These are phyloP conservation scores for Candida loeiensis DNA, from an alignment of 805 yeast species.

Conservation along the genomic window DNA sequence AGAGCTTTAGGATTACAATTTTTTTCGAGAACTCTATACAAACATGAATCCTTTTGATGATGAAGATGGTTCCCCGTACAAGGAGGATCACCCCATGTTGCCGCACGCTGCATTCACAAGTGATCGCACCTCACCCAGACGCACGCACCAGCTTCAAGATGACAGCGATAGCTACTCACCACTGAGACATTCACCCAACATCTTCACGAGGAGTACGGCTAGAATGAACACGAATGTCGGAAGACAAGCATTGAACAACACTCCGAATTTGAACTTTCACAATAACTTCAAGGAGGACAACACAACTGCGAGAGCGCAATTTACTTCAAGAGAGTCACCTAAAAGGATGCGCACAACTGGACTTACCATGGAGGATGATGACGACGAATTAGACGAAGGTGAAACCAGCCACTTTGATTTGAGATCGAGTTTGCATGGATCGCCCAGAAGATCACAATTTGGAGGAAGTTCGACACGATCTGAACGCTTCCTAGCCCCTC, in stretches of 20 bases:
- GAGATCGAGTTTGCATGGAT: conserved; percentile 24
- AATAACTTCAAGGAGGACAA: conserved; percentile 1
- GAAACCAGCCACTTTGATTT: conserved; percentile 18
- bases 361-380: conserved; percentile 44
- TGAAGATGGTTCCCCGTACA: conserved; percentile 30
- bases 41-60: conserved; percentile 30
- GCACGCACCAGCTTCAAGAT: conserved; percentile 25
- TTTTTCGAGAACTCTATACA: not conserved
- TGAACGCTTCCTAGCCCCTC: conserved; percentile 55
- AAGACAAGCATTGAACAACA: conserved; percentile 18
- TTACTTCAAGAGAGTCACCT: conserved; percentile 71
- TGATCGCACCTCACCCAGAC: conserved; percentile 36
- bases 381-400: conserved; percentile 24
- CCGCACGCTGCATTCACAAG: conserved; percentile 41
- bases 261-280: conserved; percentile 26
- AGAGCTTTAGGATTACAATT: not conserved
- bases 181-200: conserved; percentile 42
- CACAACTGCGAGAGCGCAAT: conserved; percentile 48
- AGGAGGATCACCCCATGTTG: conserved; percentile 29
- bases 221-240: conserved; percentile 17
- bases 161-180: conserved; percentile 22
- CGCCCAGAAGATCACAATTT: conserved; percentile 33
- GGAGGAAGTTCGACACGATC: conserved; percentile 36
- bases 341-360: conserved; percentile 50
- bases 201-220: conserved; percentile 37